Percentiles rank a stretch among this genome's conserved stretches.
These are phyloP conservation scores for Pisolithus thermaeus DNA, from an alignment of 1,284 basidiomycete species.

Conservation along the genomic window DNA sequence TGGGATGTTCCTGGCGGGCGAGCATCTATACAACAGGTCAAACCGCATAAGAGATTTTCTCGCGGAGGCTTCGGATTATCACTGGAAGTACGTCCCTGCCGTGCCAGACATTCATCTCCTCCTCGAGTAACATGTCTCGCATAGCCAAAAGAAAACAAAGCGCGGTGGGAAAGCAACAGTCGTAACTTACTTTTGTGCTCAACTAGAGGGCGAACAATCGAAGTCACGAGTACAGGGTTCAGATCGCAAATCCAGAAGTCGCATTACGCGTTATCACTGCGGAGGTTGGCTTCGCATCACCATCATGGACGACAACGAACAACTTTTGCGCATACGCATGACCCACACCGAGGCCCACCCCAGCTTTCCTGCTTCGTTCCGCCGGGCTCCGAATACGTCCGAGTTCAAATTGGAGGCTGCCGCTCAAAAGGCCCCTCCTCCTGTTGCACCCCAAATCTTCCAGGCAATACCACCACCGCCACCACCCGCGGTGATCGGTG, in stretches of 20 bases:
- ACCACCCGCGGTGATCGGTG: conserved; percentile 13
- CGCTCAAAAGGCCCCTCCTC: conserved; percentile 3
- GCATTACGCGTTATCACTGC: conserved; percentile 30
- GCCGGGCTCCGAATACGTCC: conserved; percentile 27
- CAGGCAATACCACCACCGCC: neutral
- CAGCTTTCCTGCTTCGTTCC: conserved; percentile 27
- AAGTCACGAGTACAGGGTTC: conserved; percentile 27
- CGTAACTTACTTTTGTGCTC: conserved; percentile 31
- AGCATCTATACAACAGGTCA: conserved; percentile 30
- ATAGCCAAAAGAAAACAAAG: conserved; percentile 31
- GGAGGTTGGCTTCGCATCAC: conserved; percentile 31
- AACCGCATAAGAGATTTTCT: conserved; percentile 30
- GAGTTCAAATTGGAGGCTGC: conserved; percentile 27
- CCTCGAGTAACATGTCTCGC: neutral
- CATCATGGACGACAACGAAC: conserved; percentile 32
- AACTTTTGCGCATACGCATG: conserved; percentile 30
- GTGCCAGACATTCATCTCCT: neutral
- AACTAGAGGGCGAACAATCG: conserved; percentile 29
- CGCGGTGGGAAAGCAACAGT: conserved; percentile 29
- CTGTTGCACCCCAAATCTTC: neutral
- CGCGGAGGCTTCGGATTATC: conserved; percentile 31
- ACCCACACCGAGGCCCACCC: conserved; percentile 31
- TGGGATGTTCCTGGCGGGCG: conserved; percentile 26
- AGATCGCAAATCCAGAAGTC: conserved; percentile 30
- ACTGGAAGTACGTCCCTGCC: conserved; percentile 26